These are phyloP conservation scores for Exophiala xenobiotica DNA, from an alignment of 2,329 filamentous ascomycete genomes.

Conservation along the genomic window DNA sequence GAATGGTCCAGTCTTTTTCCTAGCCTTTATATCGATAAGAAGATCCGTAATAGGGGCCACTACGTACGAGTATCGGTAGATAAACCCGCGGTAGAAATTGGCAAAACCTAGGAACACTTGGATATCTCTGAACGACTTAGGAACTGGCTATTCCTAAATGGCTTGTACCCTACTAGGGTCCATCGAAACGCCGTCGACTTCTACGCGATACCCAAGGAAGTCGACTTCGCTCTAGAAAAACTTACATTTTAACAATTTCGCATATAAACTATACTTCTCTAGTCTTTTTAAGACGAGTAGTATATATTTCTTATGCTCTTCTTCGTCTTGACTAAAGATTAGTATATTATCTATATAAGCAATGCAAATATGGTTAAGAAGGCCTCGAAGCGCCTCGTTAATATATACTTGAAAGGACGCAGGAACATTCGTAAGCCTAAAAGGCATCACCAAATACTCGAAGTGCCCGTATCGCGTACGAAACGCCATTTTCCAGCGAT, in stretches of 20 bases:
- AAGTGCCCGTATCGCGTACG: conserved; percentile 9
- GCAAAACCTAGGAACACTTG: conserved; percentile 35
- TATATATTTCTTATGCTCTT: conserved; percentile 24
- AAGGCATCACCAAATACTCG: conserved; percentile 10
- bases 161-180: conserved; percentile 17
- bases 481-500: conserved; percentile 4
- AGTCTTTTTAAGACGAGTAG: conserved; percentile 11
- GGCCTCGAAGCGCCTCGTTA: conserved; percentile 28
- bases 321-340: conserved; percentile 29
- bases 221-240: background rate
- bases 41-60: conserved; percentile 28
- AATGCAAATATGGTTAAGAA: conserved; percentile 18
- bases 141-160: conserved; percentile 29
- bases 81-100: conserved; percentile 38
- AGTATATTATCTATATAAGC: conserved; percentile 33
- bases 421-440: conserved; percentile 8
- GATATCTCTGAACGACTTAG: conserved; percentile 30
- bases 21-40: conserved; percentile 17
- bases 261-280: conserved; percentile 1
- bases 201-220: conserved; percentile 17
- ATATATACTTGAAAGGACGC: conserved; percentile 33
- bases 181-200: conserved; percentile 15
- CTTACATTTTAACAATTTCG: background rate
- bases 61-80: conserved; percentile 31
- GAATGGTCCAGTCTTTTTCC: conserved; percentile 18